Conservation (phyloP, 176 grass and related monocot genomes). For the Triticum turgidum region DNA sequence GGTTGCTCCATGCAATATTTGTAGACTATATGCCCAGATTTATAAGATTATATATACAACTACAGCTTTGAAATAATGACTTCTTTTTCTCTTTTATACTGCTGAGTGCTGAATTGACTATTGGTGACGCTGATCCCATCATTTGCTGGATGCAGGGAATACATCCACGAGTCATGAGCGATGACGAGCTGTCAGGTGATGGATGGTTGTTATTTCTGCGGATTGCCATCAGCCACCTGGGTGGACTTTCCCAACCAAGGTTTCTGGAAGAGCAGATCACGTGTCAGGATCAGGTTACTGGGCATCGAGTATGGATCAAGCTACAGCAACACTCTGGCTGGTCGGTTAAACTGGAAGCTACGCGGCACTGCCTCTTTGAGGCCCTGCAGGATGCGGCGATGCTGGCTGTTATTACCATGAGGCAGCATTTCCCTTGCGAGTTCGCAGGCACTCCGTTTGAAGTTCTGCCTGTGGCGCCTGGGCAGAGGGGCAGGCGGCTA, state of each 20-base stretch:
- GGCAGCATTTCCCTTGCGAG: background rate
- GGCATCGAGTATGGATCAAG: background rate
- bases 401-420: background rate
- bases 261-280: background rate
- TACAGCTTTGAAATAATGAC: background rate
- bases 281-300: background rate
- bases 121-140: background rate
- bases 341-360: background rate
- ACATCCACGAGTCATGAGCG: background rate
- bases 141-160: background rate
- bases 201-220: background rate
- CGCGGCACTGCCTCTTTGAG: background rate
- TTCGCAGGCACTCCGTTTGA: background rate
- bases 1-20: too few relatives aligned
- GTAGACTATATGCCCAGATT: too few relatives aligned
- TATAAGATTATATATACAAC: too few relatives aligned
- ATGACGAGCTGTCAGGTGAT: background rate
- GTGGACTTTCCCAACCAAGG: background rate
- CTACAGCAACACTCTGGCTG: background rate
- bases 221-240: background rate
- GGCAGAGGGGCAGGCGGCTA: background rate
- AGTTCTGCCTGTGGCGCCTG: background rate
- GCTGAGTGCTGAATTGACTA: background rate
- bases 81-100: background rate
- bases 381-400: conserved; percentile 3